Evolutionary conservation across 352 stramenopile genomes (phyloP).

Genomic region (Phytopythium sindhum): DNA sequence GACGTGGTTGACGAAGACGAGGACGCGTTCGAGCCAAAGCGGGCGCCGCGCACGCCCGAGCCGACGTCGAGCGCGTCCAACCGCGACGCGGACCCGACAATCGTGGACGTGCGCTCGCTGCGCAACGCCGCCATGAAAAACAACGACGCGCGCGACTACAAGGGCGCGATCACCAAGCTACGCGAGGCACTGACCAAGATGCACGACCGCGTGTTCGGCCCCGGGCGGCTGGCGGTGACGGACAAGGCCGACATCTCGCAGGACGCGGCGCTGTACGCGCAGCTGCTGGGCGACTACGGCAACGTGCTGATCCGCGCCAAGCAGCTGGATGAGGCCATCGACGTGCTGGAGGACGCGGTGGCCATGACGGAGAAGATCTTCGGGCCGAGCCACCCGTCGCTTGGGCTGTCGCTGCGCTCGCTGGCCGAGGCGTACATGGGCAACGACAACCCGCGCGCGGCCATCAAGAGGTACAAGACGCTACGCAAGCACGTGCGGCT

Average conservation of each 20-base stretch:
- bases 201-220: conserved; percentile 68
- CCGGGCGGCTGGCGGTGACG: conserved; percentile 38
- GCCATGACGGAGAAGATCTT: conserved; percentile 75
- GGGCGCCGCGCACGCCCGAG: conserved; percentile 10
- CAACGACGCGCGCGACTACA: conserved; percentile 62
- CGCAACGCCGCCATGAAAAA: conserved; percentile 74
- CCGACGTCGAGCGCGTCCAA: conserved; percentile 23
- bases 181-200: conserved; percentile 62
- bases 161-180: conserved; percentile 52
- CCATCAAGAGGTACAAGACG: conserved; percentile 63
- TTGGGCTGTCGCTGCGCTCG: conserved; percentile 68
- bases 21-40: not conserved
- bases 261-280: conserved; percentile 71
- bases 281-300: conserved; percentile 80
- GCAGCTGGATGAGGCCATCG: conserved; percentile 70
- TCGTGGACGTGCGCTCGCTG: conserved; percentile 60
- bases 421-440: conserved; percentile 80
- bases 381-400: conserved; percentile 74
- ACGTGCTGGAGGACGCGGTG: conserved; percentile 73
- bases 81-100: conserved; percentile 57
- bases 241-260: conserved; percentile 54
- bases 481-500: conserved; percentile 68
- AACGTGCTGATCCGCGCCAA: conserved; percentile 68
- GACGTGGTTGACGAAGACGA: conserved; percentile 6
- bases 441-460: conserved; percentile 67